Base-by-base conservation (phyloP, 192 early-diverging fungal genomes). In the Gaertneriomyces semiglobifer region DNA sequence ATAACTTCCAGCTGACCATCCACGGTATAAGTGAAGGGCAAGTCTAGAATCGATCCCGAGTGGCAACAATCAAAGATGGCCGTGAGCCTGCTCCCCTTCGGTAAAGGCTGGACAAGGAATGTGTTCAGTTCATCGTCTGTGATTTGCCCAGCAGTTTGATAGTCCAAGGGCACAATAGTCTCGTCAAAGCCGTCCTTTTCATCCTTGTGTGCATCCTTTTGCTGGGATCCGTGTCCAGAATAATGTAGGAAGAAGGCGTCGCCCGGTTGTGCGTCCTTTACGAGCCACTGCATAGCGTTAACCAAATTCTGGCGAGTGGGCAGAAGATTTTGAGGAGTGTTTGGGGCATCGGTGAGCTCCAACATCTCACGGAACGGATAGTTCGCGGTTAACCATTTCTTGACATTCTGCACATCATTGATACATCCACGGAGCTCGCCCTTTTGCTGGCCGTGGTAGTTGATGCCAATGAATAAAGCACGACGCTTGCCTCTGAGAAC, bases 51-150 rank as follows among this genome's bases (percentile, higher is more conserved):
- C 12, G 73, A 72, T 20, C 78, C 81, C 46, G 73, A 76, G 66
- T 82, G 81, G 67, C 81, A 82, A 63, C 78, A 82, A 69, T 82
- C 81, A 45, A 81, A 72, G 33, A 82, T 58, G 56, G 73, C 72
- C 7, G 72, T 77, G 50, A 82, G 46, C 38, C 70, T 67, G 44
- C 60, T 58, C 19, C 76, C 78, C 48, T 71, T 44, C 19, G 77
- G 74, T 5, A 81, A 53, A 2, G 74, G 63, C 43, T 65, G 44
- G 47, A 74, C 66, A 39, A 81, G 63, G 25, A 62, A 14, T 4
- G 56, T 19, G 67, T 80, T 65, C 44, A 80, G 63, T 7, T 77
- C 71, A 64, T 83, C 80, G 57, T 77, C 76, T 14, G 51, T 41
- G 47, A 83, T 76, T 64, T 77, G 68, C 10, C 81, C 81, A 11